Evolutionary conservation across 306 rosid species (phyloP), one percentile per base, ranked within the genome.

Genomic region (Fragaria ananassa): DNA sequence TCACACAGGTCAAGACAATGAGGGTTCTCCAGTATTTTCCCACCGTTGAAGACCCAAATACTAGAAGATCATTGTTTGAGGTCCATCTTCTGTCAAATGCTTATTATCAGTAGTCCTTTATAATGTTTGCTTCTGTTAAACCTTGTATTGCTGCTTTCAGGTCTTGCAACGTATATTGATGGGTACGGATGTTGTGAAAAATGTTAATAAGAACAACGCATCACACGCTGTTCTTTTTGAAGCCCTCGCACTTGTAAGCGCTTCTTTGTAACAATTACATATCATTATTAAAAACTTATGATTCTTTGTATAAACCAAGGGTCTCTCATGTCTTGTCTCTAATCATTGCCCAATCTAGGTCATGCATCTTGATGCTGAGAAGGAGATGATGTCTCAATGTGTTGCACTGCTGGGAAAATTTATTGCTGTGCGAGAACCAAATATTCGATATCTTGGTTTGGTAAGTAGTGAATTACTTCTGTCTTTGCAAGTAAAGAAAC

Each of bases 301-400:
- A 8, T 56, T 56, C 4, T 21, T 21, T 19, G n/a, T 19, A 10
- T 19, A 17, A 54, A 8, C 47, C 58, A 41, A 44, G 72, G 44
- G 31, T 53, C 53, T 49, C 46, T 70, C 70, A 72, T 76, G 25
- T 70, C 61, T 72, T 75, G 31, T 74, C 51, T 72, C 27, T 73
- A 83, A 71, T 46, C 37, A 84, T 80, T 78, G 53, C 69, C 79
- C 68, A 65, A 45, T 83, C 79, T 87, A 96, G 99, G 99, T 96
- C 79, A 96, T 96, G 99, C 98, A 96, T 87, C 99, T 96, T 66
- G 99, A 96, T 92, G 99, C 99, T 87, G 99, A 92, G 74, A 92
- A 96, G 79, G 99, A 92, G 91, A 96, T 96, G 99, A 92, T 96
- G 99, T 92, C 99, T 80, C 99, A 96, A 72, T 96, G 99, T 70